phyloP scores from a whole-genome alignment of 1,139 yeast genomes.

The Diutina neorugosa region DNA sequence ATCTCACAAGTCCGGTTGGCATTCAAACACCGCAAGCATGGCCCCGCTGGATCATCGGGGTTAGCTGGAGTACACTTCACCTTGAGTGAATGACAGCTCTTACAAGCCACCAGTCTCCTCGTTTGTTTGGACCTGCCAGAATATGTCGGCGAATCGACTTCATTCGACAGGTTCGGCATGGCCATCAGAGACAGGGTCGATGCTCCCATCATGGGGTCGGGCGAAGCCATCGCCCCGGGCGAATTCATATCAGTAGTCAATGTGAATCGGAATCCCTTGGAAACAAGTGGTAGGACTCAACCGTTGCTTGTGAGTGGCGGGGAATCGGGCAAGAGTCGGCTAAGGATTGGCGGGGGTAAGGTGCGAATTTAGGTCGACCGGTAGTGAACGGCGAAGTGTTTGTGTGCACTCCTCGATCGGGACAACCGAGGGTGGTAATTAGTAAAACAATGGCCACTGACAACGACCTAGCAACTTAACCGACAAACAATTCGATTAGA shows the following conservation, averaged over 20 bases:
- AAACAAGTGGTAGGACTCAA: not conserved
- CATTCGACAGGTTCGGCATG: not conserved
- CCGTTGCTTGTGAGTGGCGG: not conserved
- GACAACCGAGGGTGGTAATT: not conserved
- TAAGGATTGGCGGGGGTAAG: not conserved
- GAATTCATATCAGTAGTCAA: not conserved
- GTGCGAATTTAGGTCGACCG: not conserved
- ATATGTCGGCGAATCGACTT: not conserved
- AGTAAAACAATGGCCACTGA: no score
- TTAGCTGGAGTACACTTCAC: conserved; percentile 75
- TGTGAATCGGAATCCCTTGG: not conserved
- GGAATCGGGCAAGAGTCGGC: not conserved
- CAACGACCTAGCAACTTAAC: no score
- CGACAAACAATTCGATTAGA: no score
- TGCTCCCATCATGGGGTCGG: not conserved
- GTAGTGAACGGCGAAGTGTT: not conserved
- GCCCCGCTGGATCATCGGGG: conserved; percentile 40
- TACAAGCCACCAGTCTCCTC: conserved; percentile 41
- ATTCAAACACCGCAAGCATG: conserved; percentile 66
- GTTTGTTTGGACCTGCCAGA: not conserved
- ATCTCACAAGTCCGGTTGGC: conserved; percentile 55
- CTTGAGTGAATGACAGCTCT: conserved; percentile 66
- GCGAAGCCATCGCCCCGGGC: not conserved
- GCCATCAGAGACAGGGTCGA: not conserved
- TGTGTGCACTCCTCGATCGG: not conserved